Base-by-base conservation (phyloP, 1,139 yeast species). In the Yamadazyma friedrichii region DNA sequence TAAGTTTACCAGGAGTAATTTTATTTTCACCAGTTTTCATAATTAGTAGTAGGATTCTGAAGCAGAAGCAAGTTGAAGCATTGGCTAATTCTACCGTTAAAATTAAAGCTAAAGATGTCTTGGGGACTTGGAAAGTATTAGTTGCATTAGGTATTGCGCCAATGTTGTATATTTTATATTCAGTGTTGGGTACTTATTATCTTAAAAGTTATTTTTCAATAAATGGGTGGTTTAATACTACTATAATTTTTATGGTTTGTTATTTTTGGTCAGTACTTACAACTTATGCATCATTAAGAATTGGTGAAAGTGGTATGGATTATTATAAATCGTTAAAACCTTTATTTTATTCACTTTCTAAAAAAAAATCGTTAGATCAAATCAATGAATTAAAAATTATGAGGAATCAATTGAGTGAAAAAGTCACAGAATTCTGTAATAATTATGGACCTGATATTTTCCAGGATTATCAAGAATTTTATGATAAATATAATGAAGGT, bases 361-460 rank as follows among this genome's bases (percentile, higher is more conserved):
- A 73, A 65, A 56, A 74, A 73, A 53, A 54, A 13, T 67, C 65
- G 40, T 44, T 56, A 30, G 48, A 59, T 24, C 53, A 71, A 47
- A 62, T 88, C 33, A 70, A 72, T 30, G 67, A 76, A 38, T 68
- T 88, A 50, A 80, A 84, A 50, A 54, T 64, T 22, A 70, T 74
- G 15, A 68, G 96, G 40, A 62, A 67, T 31, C 69, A 66, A 36
- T 67, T 88, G 42, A 76, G 84, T 2, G 62, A 59, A 32, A 76
- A 79, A 46, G 85, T 88, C 34, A 79, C 88, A 11, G 80, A 78
- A 28, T 69, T 82, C 20, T 85, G 89, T 47, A 82, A 86, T 54
- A 76, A 74, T 38, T 74, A 82, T 43, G 96, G 96, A 0, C 95
- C 95, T 0, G 75, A 77, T 51, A 61, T 88, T 47, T 88, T 82